These are phyloP conservation scores for Cladosporium velox DNA, from an alignment of 2,329 filamentous ascomycete genomes.

Conservation along the genomic window DNA sequence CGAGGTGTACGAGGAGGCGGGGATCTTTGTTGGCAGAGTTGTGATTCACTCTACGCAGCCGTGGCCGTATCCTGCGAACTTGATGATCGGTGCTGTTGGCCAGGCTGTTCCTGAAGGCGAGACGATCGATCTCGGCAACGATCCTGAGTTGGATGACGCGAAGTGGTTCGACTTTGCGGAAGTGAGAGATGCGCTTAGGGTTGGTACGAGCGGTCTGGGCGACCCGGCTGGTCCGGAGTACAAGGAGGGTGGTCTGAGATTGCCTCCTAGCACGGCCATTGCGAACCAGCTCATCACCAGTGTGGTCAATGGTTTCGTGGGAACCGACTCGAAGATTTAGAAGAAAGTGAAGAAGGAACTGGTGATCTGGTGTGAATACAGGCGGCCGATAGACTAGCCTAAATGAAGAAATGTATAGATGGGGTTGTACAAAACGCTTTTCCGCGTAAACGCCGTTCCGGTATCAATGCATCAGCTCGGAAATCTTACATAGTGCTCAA, in stretches of 20 bases:
- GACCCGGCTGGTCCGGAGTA: conserved; percentile 66
- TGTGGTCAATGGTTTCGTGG: conserved; percentile 73
- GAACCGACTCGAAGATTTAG: conserved; percentile 50
- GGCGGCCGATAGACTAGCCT: conserved; percentile 18
- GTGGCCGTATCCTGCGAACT: conserved; percentile 56
- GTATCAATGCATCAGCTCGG: conserved; percentile 10
- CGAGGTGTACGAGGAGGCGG: conserved; percentile 55
- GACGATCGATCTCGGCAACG: conserved; percentile 77
- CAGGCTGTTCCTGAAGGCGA: conserved; percentile 79
- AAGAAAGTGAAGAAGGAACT: not conserved
- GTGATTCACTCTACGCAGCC: conserved; percentile 55
- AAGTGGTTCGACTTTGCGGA: conserved; percentile 86
- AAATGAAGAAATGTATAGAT: conserved; percentile 17
- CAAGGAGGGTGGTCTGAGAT: conserved; percentile 72
- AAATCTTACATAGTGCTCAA: conserved; percentile 25
- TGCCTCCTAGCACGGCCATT: conserved; percentile 88
- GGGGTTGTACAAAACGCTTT: conserved; percentile 20
- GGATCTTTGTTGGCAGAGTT: conserved; percentile 51
- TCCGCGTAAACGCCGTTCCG: conserved; percentile 21
- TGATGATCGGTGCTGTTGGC: conserved; percentile 70
- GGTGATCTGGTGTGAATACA: conserved; percentile 19
- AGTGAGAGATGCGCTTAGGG: conserved; percentile 70
- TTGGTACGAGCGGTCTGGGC: conserved; percentile 68
- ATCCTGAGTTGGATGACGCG: conserved; percentile 87
- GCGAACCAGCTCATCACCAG: conserved; percentile 84